Evolutionary conservation across 2,329 filamentous ascomycete species (phyloP).

Genomic region (Cladophialophora psammophila): DNA sequence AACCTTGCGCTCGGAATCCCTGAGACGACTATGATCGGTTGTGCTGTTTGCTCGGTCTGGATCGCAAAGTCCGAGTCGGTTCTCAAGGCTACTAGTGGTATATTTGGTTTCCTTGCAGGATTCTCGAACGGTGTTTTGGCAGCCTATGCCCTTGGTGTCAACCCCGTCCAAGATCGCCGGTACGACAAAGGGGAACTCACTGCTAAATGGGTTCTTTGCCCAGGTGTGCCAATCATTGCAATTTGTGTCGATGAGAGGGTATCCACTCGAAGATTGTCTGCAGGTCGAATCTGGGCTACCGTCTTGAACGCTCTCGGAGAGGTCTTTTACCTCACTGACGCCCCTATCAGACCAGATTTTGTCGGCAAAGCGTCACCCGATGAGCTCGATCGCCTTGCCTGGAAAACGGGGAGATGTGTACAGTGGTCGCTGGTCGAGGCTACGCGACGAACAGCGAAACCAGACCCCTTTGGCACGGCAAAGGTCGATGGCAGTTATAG

Average conservation of each 20-base stretch:
- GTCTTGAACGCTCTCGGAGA: constrained; percentile 94
- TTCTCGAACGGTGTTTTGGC: constrained; percentile 84
- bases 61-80: constrained; percentile 82
- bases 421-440: constrained; percentile 82
- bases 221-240: constrained; percentile 87
- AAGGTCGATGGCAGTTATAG: constrained; percentile 77
- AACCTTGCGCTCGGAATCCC: constrained; percentile 72
- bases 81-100: constrained; percentile 73
- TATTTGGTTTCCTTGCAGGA: constrained; percentile 82
- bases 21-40: constrained; percentile 71
- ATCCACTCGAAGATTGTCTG: constrained; percentile 71
- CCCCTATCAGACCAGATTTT: constrained; percentile 65
- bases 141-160: constrained; percentile 76
- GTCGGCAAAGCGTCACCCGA: constrained; percentile 56
- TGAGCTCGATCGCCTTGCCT: constrained; percentile 71
- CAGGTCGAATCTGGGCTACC: constrained; percentile 84
- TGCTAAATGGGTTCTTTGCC: constrained; percentile 87
- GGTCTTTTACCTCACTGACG: constrained; percentile 80
- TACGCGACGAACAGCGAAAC: constrained; percentile 74
- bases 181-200: constrained; percentile 79
- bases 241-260: constrained; percentile 86
- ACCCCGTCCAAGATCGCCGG: constrained; percentile 66
- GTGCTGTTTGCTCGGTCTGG: constrained; percentile 83
- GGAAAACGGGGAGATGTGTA: constrained; percentile 78
- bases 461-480: constrained; percentile 75